A percentile compares a stretch with the other conserved stretches of the same genome.
These are phyloP conservation scores for Cicer cuneatum DNA, from an alignment of 306 rosid genomes.

Conservation along the genomic window DNA sequence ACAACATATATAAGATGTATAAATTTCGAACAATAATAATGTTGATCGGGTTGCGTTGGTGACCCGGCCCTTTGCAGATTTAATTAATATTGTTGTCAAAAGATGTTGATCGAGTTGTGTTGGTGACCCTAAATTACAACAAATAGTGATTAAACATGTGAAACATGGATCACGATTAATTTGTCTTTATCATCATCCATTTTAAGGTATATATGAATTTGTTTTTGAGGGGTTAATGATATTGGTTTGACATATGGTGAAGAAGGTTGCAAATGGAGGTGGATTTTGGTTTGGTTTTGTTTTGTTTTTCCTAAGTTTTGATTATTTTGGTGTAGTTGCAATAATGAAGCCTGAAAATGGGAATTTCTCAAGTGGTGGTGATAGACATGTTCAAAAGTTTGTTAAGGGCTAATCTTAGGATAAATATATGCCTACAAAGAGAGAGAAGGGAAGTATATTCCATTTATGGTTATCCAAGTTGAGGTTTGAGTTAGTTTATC, in stretches of 20 bases:
- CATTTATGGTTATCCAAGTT: constrained; percentile 42
- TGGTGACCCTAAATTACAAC: no score
- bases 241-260: constrained; percentile 32
- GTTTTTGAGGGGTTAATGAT: constrained; percentile 16
- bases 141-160: background rate
- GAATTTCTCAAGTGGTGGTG: constrained; percentile 48
- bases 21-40: background rate
- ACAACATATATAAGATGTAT: background rate
- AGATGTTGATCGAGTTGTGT: no score
- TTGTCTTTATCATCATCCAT: constrained; percentile 56
- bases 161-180: constrained; percentile 22
- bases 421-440: constrained; percentile 37
- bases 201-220: constrained; percentile 4
- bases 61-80: no score
- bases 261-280: constrained; percentile 31
- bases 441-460: constrained; percentile 45
- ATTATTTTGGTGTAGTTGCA: constrained; percentile 27
- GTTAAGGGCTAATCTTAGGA: constrained; percentile 48
- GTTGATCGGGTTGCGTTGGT: no score
- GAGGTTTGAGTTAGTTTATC: constrained; percentile 26
- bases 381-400: constrained; percentile 47
- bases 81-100: no score
- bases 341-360: constrained; percentile 42
- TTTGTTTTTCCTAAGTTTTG: background rate
- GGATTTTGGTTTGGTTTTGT: background rate